Conservation (phyloP, 2,329 filamentous ascomycete species). For the Ophiognomonia clavigignenti-juglandacearum region DNA sequence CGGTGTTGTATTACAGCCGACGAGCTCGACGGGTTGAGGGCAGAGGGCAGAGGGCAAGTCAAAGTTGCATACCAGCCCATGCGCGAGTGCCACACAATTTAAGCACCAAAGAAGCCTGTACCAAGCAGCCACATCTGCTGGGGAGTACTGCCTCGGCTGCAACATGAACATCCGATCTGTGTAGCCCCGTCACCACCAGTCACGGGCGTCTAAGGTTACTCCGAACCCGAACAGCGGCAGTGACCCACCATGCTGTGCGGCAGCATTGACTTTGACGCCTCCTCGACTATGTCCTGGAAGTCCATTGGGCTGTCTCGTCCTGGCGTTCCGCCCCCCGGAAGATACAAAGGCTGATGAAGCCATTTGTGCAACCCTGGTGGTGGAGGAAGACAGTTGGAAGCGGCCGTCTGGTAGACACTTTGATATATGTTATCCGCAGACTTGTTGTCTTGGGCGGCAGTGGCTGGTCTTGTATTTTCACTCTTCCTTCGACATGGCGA, state of each 20-base stretch:
- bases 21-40: too few relatives aligned
- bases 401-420: slow-evolving; percentile 1
- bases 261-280: slow-evolving; percentile 1
- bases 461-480: background rate
- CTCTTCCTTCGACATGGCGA: slow-evolving; percentile 3
- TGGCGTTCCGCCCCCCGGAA: slow-evolving; percentile 7
- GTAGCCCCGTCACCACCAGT: background rate
- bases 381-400: slow-evolving; percentile 7
- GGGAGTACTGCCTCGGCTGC: too few relatives aligned
- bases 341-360: slow-evolving; percentile 13
- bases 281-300: slow-evolving; percentile 1
- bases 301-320: slow-evolving; percentile 12
- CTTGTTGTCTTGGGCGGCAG: background rate
- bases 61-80: too few relatives aligned
- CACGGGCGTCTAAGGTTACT: background rate
- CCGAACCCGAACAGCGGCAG: background rate
- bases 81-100: too few relatives aligned
- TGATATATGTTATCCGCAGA: slow-evolving; percentile 9
- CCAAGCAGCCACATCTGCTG: too few relatives aligned
- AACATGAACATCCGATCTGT: too few relatives aligned
- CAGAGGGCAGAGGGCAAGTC: too few relatives aligned
- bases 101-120: too few relatives aligned
- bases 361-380: background rate
- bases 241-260: background rate
- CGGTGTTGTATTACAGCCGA: too few relatives aligned